Evolutionary conservation across 1,139 yeast genomes (phyloP).

Genomic region (Candida pseudocylindracea): DNA sequence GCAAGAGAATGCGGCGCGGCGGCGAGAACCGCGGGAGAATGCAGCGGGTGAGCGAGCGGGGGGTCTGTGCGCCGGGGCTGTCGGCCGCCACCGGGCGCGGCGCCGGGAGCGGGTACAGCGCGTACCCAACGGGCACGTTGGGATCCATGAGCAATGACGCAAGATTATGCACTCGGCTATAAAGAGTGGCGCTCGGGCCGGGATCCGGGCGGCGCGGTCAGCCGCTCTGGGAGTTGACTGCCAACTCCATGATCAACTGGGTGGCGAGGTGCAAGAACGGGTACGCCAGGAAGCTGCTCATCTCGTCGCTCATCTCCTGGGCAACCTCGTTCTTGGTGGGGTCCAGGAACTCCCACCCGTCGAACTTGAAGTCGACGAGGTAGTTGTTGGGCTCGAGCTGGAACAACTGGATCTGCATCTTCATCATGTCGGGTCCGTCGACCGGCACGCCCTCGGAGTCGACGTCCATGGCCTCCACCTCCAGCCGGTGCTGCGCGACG

Average conservation of each 20-base stretch:
- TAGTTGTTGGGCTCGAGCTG: slow-evolving; percentile 92
- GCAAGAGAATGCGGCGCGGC: too few species aligned
- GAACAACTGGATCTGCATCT: slow-evolving; percentile 90
- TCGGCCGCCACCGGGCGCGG: too few species aligned
- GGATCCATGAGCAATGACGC: too few species aligned
- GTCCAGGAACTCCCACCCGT: slow-evolving; percentile 61
- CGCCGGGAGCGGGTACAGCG: too few species aligned
- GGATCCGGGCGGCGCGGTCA: not conserved
- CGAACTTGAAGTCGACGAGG: slow-evolving; percentile 90
- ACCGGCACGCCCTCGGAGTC: slow-evolving; percentile 7
- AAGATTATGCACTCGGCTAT: too few species aligned
- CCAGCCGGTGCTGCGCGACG: not conserved
- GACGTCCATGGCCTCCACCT: slow-evolving; percentile 6
- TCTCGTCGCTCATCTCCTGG: slow-evolving; percentile 32
- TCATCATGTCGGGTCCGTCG: slow-evolving; percentile 51
- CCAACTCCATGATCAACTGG: slow-evolving; percentile 83
- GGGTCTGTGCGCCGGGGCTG: too few species aligned
- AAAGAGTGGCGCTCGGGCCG: too few species aligned
- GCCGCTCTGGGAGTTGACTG: slow-evolving; percentile 32
- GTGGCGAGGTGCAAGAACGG: slow-evolving; percentile 91
- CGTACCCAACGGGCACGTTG: too few species aligned
- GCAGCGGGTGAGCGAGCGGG: too few species aligned
- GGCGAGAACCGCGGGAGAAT: too few species aligned
- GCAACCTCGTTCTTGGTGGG: slow-evolving; percentile 6
- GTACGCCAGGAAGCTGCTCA: slow-evolving; percentile 75